Conservation (phyloP, 108 stramenopile species). For the Cyclotella kingstonii region DNA sequence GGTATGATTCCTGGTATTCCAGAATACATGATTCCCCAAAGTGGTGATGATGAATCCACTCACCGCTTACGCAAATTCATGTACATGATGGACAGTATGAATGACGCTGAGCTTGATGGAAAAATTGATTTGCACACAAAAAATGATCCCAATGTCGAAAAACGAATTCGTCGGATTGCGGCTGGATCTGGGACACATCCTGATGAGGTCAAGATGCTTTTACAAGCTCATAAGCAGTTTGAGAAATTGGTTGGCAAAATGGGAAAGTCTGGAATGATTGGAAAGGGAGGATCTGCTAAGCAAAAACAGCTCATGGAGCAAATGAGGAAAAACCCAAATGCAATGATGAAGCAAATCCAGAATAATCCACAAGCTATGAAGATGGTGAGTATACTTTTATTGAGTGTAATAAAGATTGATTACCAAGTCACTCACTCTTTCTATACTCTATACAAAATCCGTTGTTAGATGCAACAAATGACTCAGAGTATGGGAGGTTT, state of each 20-base stretch:
- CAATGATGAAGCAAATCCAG: conserved; percentile 80
- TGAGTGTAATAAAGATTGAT: conserved; percentile 2
- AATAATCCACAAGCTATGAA: conserved; percentile 81
- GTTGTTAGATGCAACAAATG: conserved; percentile 68
- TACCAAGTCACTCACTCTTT: background rate
- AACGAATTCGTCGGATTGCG: conserved; percentile 86
- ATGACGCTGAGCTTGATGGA: conserved; percentile 91
- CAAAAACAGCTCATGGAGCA: conserved; percentile 77
- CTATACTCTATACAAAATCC: conserved; percentile 1
- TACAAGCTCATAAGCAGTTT: conserved; percentile 90
- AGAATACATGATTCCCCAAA: conserved; percentile 70
- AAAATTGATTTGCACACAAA: conserved; percentile 74
- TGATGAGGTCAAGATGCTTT: conserved; percentile 79
- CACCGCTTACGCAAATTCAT: conserved; percentile 82
- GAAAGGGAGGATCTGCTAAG: conserved; percentile 72
- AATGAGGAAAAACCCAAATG: conserved; percentile 80
- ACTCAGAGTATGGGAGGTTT: conserved; percentile 36
- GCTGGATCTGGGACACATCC: conserved; percentile 90
- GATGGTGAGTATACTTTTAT: conserved; percentile 64
- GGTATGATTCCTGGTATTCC: conserved; percentile 96
- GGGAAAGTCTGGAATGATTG: conserved; percentile 88
- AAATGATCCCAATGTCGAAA: conserved; percentile 49
- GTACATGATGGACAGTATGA: conserved; percentile 98
- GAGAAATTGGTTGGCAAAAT: conserved; percentile 88
- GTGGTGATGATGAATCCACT: conserved; percentile 63